Evolutionary conservation across 73 alveolate genomes (phyloP), one percentile per base, ranked within the genome.

Genomic region (Symbiodinium natans): DNA sequence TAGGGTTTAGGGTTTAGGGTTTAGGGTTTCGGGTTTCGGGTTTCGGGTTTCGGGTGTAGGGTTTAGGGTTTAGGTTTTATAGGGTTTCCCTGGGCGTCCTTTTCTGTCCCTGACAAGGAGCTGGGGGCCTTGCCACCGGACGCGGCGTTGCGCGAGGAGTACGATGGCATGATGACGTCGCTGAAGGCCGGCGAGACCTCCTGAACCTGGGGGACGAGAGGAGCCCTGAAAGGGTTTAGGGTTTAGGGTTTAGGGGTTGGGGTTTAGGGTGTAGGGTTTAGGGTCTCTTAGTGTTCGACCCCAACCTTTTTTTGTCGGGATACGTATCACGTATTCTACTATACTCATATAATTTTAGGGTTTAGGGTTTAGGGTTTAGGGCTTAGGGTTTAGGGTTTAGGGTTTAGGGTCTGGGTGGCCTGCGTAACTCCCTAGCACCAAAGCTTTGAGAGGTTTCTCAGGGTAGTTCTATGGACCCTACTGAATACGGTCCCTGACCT

Each of bases 91-190:
- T 48, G 17, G 8, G 23, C 63, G 8, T 48, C 63, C 63, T 10
- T 10, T 8, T 48, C 63, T 48, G 13, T 71, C 40, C 38, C 15
- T 6, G 63, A 27, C 36, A 48, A 88, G 95, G 95, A 88, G 68
- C 86, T 88, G 86, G 95, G 95, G 0, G 86, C 36, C 6, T 48
- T 59, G 42, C 95, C 95, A 1, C 85, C 41, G 42, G 95, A 88
- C 27, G 40, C 52, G 36, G 75, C 68, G 43, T 86, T 88, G 73
- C 85, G 95, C 17, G 95, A 88, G 38, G 95, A 88, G 41, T 88
- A 88, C 17, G 42, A n/a, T 38, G 95, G 63, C 74, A 63, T 88
- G 95, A 38, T 83, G 43, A n/a, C 86, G n/a, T 71, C 85, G 33
- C 73, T 75, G 46, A 75, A 75, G 95, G 95, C 31, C n/a, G 86